Evolutionary conservation across 768 basidiomycete genomes (phyloP), one percentile per base, ranked within the genome.

Genomic region (Amyloporia xantha): DNA sequence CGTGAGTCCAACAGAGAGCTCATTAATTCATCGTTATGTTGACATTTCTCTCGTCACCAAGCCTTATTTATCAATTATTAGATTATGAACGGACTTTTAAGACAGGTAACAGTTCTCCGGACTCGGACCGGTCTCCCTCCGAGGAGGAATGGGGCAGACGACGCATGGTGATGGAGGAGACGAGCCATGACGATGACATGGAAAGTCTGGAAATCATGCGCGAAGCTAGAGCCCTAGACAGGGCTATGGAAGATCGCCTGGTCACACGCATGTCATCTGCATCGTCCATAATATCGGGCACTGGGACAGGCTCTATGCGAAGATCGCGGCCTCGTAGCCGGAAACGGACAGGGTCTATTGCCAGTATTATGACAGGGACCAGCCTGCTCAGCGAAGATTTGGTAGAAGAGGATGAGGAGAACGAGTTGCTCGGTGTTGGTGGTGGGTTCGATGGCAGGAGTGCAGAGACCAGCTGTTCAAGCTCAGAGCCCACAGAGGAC

Each of bases 21-120:
- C 30, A 17, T 25, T 25, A 28, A 19, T 39, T 13, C 28, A 51
- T 27, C 3, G 15, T n/a, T 21, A 21, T 40, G 23, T 24, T 47
- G 9, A 17, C 6, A 39, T 39, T 33, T 15, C 7, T 15, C 9
- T 27, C n/a, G 3, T n/a, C 23, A 15, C 11, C 13, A 43, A 91
- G 91, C 50, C 81, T 94, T 64, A 92, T 94, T 69, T 93, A 93
- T 74, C 91, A 94, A 69, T 74, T 95, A 39, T 72, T 91, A 59
- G 92, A 94, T 64, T 95, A 93, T 66, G 91, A 93, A 66, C 86
- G 89, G 53, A 75, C 73, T 44, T 69, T 89, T 48, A 78, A 75
- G 56, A 68, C 73, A 36, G 75, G 72, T 47, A 65, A 67, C 37
- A 58, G 52, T 19, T 81, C 79, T 4, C 76, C 75, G 43, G 72